phyloP scores from a whole-genome alignment of 257 asterid genomes.

The Pogostemon cablin region DNA sequence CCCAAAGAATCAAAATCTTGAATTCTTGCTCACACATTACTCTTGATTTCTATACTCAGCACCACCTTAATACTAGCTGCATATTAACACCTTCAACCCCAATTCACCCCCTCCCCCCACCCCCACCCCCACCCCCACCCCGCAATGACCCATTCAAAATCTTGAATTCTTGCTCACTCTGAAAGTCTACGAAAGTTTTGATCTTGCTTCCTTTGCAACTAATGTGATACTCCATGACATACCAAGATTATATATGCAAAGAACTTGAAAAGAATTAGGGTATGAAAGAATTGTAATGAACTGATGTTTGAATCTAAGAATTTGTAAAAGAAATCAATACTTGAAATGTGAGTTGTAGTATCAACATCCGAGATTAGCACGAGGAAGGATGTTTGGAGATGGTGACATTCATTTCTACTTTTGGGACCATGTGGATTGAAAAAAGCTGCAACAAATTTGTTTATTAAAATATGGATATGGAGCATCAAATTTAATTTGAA shows the following conservation, averaged over 20 bases:
- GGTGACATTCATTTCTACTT: slow-evolving; percentile 41
- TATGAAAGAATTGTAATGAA: neutral
- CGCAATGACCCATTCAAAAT: slow-evolving; percentile 14
- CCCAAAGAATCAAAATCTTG: neutral
- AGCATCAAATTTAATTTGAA: too few relatives aligned
- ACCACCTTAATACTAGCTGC: neutral
- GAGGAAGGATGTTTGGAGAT: slow-evolving; percentile 34
- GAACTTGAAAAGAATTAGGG: neutral
- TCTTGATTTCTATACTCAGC: too few relatives aligned
- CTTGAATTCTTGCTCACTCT: neutral
- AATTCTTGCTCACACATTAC: too few relatives aligned
- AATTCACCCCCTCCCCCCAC: neutral
- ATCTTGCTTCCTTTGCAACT: neutral
- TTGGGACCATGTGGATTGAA: slow-evolving; percentile 40
- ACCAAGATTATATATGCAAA: slow-evolving; percentile 2
- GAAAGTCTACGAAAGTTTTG: slow-evolving; percentile 1
- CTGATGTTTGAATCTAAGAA: neutral
- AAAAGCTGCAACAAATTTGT: neutral
- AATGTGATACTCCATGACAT: neutral
- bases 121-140: neutral
- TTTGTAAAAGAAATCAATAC: neutral
- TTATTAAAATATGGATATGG: too few relatives aligned
- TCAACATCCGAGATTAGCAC: slow-evolving; percentile 31
- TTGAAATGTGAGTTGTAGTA: slow-evolving; percentile 11
- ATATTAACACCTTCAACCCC: neutral